Base-by-base conservation (phyloP, 2,329 filamentous ascomycete genomes). In the Alternaria brassicae region DNA sequence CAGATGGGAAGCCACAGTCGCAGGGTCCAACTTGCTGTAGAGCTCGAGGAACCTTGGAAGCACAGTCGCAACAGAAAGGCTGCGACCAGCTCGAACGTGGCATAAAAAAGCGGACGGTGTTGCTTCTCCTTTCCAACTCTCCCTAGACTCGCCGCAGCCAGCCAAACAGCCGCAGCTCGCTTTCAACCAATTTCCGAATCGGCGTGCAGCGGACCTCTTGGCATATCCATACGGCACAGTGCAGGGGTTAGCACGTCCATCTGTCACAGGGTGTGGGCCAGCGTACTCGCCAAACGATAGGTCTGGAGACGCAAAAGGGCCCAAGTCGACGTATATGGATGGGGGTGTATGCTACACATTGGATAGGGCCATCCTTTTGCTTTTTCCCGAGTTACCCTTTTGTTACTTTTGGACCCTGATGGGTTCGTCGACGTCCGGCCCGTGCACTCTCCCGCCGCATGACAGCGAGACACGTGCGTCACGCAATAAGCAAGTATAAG, bases 41-140 rank as follows among this genome's bases (percentile, higher is more conserved):
- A n/a, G n/a, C n/a, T n/a, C n/a, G n/a, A n/a, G n/a, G n/a, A n/a
- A n/a, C n/a, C n/a, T n/a, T n/a, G n/a, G n/a, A n/a, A n/a, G n/a
- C n/a, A n/a, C n/a, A n/a, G n/a, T n/a, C n/a, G n/a, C n/a, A n/a
- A n/a, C n/a, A 9, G 17, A 25, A 28, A 36, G 23, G 34, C 41
- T 32, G 37, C 30, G 32, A 40, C 28, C 30, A 41, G 51, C 30
- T 42, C 40, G 32, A 30, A 36, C 15, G 21, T 23, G 15, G 28
- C 32, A 19, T 34, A 32, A 21, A 53, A 52, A 52, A 52, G 48
- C 27, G 12, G 34, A 51, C 12, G 37, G 7, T n/a, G 40, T 49
- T 32, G 25, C 54, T 39, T 52, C 49, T 58, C 55, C 41, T 58
- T 58, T 58, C 55, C 32, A 34, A 17, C 28, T 34, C 32, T 34